These are phyloP conservation scores for Rutstroemia sp. DNA, from an alignment of 2,329 filamentous ascomycete genomes.

Conservation along the genomic window DNA sequence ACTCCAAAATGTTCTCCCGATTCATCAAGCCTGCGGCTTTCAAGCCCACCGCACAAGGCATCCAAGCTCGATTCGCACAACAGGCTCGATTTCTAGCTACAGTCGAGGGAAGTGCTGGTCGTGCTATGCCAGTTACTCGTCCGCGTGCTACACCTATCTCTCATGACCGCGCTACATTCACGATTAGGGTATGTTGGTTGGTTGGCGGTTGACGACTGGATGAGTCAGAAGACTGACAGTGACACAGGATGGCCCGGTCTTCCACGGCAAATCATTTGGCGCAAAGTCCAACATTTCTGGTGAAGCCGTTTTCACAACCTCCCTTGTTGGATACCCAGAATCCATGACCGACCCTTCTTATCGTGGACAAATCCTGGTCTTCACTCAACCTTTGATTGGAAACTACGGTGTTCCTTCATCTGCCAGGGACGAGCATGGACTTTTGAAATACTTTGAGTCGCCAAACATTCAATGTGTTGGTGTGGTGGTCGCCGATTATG, in stretches of 20 bases:
- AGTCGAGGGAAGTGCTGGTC: constrained; percentile 61
- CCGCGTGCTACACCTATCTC: constrained; percentile 59
- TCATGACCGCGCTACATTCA: constrained; percentile 81
- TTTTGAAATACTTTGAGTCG: constrained; percentile 97
- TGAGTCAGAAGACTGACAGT: constrained; percentile 23
- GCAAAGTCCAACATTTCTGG: constrained; percentile 95
- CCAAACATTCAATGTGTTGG: constrained; percentile 95
- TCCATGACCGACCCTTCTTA: constrained; percentile 85
- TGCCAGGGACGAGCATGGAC: constrained; percentile 76
- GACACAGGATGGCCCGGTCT: constrained; percentile 79
- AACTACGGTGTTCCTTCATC: constrained; percentile 95
- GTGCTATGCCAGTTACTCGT: constrained; percentile 54
- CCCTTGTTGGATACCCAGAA: constrained; percentile 95
- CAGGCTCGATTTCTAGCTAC: constrained; percentile 53
- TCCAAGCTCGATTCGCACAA: constrained; percentile 22
- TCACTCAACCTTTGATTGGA: constrained; percentile 94
- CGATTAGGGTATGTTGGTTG: constrained; percentile 63
- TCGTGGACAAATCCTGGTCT: constrained; percentile 92
- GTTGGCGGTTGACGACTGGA: neutral
- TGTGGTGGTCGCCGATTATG: constrained; percentile 92
- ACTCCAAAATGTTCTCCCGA: constrained; percentile 51
- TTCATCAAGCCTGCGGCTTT: constrained; percentile 47
- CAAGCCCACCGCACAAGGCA: constrained; percentile 27
- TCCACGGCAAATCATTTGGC: constrained; percentile 93
- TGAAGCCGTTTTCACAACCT: constrained; percentile 98